Percentiles rank a stretch among this genome's conserved stretches.
These are phyloP conservation scores for Neoboletus brunneissimus DNA, from an alignment of 768 basidiomycete genomes.

Conservation along the genomic window DNA sequence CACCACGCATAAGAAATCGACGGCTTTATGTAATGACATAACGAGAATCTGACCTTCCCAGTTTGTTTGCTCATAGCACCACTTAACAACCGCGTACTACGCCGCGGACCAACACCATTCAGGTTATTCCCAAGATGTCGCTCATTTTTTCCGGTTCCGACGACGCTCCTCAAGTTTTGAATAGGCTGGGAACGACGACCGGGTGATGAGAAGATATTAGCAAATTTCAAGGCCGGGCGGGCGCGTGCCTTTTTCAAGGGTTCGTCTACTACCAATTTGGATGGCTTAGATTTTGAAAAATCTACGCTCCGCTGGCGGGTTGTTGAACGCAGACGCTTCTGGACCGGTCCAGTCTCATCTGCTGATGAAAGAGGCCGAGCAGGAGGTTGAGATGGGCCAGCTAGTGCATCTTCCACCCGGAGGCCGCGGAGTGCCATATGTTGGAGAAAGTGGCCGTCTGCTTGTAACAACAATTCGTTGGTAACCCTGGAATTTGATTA, in stretches of 20 bases:
- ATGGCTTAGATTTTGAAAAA: slow-evolving; percentile 51
- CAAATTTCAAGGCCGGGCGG: slow-evolving; percentile 83
- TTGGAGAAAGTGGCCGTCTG: slow-evolving; percentile 60
- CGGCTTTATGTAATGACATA: not conserved
- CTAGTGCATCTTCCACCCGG: slow-evolving; percentile 41
- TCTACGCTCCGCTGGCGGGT: slow-evolving; percentile 50
- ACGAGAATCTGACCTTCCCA: slow-evolving; percentile 49
- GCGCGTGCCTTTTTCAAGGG: slow-evolving; percentile 88
- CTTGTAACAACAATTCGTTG: slow-evolving; percentile 52
- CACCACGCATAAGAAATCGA: slow-evolving; percentile 4
- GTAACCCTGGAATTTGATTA: slow-evolving; percentile 41
- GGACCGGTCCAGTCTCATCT: slow-evolving; percentile 76
- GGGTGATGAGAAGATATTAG: slow-evolving; percentile 86
- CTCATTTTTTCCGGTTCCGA: slow-evolving; percentile 51
- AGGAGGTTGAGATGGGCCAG: slow-evolving; percentile 45
- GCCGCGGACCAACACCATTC: slow-evolving; percentile 54
- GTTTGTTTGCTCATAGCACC: slow-evolving; percentile 50
- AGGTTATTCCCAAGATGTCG: slow-evolving; percentile 39
- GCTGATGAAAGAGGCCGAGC: slow-evolving; percentile 75
- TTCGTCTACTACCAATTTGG: slow-evolving; percentile 64
- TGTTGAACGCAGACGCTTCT: slow-evolving; percentile 71
- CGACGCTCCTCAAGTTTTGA: slow-evolving; percentile 58
- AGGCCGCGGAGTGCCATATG: slow-evolving; percentile 38
- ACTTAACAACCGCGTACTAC: slow-evolving; percentile 71
- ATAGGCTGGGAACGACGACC: slow-evolving; percentile 75